These are phyloP conservation scores for Cystobasidium tubakii DNA, from an alignment of 768 basidiomycete species.

Conservation along the genomic window DNA sequence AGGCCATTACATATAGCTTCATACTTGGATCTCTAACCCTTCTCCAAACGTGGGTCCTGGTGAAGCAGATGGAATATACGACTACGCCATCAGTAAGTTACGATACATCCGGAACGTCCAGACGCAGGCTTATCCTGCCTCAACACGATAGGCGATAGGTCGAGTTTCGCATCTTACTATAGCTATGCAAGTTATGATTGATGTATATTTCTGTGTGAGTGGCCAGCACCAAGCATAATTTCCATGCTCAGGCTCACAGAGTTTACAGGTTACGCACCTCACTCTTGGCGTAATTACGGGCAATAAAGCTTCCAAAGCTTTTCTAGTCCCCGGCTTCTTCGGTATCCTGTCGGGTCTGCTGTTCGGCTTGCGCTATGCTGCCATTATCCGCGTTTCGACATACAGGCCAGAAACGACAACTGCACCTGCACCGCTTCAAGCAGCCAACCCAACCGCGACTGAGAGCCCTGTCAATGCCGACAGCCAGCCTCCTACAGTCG, in stretches of 20 bases:
- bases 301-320: slow-evolving; percentile 40
- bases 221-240: neutral
- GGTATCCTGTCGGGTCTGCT: slow-evolving; percentile 41
- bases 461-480: neutral
- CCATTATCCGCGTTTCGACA: slow-evolving; percentile 41
- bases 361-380: slow-evolving; percentile 45
- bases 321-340: slow-evolving; percentile 43
- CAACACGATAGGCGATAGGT: slow-evolving; percentile 17
- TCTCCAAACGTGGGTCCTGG: slow-evolving; percentile 35
- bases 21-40: slow-evolving; percentile 31
- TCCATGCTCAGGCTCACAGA: neutral
- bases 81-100: slow-evolving; percentile 26
- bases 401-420: neutral
- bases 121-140: neutral
- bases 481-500: neutral
- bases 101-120: no score
- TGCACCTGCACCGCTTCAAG: neutral
- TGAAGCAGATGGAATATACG: slow-evolving; percentile 43
- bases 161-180: slow-evolving; percentile 37
- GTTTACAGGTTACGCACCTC: slow-evolving; percentile 35
- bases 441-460: slow-evolving; percentile 11
- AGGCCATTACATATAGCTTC: slow-evolving; percentile 36
- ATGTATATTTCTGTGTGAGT: slow-evolving; percentile 43
- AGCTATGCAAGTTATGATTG: slow-evolving; percentile 39
- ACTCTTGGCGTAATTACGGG: slow-evolving; percentile 32